Percentiles rank a stretch among this genome's conserved stretches.
Evolutionary conservation across 805 yeast species (phyloP).

Genomic region (Candida tallmaniae): DNA sequence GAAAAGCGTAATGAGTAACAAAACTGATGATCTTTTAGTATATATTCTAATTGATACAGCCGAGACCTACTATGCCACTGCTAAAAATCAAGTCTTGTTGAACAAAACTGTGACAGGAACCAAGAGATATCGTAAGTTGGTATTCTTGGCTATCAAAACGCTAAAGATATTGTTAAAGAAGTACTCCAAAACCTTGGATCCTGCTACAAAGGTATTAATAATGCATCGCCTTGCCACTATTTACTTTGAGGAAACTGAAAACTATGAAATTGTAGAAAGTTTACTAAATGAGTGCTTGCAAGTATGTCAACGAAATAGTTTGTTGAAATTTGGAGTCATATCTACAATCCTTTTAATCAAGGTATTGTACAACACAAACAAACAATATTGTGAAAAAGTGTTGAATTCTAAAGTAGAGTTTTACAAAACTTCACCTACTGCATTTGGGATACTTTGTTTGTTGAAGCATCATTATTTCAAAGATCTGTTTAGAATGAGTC

Average conservation of each 20-base stretch:
- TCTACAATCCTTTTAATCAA: conserved; percentile 2
- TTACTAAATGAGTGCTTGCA: conserved; percentile 2
- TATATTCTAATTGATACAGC: conserved; percentile 1
- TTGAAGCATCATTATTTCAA: conserved; percentile 2
- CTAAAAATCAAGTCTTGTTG: conserved; percentile 16
- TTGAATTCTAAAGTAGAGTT: conserved; percentile 1
- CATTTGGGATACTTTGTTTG: background rate
- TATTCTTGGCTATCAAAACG: conserved; percentile 35
- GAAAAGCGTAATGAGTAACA: no score
- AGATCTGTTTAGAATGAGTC: conserved; percentile 1
- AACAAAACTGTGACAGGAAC: conserved; percentile 16
- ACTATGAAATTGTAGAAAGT: conserved; percentile 35
- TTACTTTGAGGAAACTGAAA: conserved; percentile 38
- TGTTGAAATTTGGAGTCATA: conserved; percentile 1
- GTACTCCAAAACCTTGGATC: conserved; percentile 24
- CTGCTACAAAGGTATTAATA: conserved; percentile 26
- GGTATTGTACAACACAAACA: conserved; percentile 1
- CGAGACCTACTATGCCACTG: conserved; percentile 18
- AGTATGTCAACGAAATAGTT: conserved; percentile 1
- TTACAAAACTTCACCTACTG: background rate
- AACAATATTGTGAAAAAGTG: background rate
- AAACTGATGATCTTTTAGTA: conserved; percentile 2
- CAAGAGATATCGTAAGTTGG: conserved; percentile 21
- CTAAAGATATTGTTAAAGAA: conserved; percentile 26
- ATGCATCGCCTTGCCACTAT: conserved; percentile 34